Base-by-base conservation (phyloP, 2,329 filamentous ascomycete species). In the Gaeumannomyces sp. region DNA sequence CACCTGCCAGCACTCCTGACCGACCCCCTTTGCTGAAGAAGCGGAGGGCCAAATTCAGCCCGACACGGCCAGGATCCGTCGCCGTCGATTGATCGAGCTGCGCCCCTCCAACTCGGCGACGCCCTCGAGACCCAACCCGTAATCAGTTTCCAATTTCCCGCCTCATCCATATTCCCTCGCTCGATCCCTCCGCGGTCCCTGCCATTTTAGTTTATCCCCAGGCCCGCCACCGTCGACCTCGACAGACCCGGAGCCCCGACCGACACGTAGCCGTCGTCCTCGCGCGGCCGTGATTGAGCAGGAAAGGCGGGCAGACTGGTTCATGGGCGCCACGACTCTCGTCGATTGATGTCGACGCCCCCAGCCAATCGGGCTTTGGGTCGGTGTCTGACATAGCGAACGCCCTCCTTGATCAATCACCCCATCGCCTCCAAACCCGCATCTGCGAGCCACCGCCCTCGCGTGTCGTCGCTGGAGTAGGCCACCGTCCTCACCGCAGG, bases 1-100 rank as follows among this genome's bases (percentile, higher is more conserved):
- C 63, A 64, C 58, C 59, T 64, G 58, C 63, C 58, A 60, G 45
- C 57, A 22, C 35, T 62, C 57, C 27, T 59, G 57, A 59, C 57
- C 57, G 57, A 59, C 57, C 45, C 38, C 45, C 45, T 53, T 53
- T 53, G 45, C 45, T 53, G 45, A 53, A 53, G 45, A 53, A 53
- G 45, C 22, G 45, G 45, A 53, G 45, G 45, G 22, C 60, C 60
- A 62, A 27, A 62, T 22, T 25, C 59, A 62, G 60, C 60, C 61
- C 45, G 50, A 63, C 45, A 45, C 38, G 35, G 50, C 50, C 61
- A 33, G 59, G 29, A 59, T 31, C 57, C 29, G 57, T 59, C 57
- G 25, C 13, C 25, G 27, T 28, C 27, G 57, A 25, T 50, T 62
- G 35, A 45, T n/a, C 35, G 38, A 45, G 50, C 50, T 62, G 60